Percentiles rank a stretch among this genome's conserved stretches.
Evolutionary conservation across 305 asterid genomes (phyloP).

Genomic region (Fraxinus sp.): DNA sequence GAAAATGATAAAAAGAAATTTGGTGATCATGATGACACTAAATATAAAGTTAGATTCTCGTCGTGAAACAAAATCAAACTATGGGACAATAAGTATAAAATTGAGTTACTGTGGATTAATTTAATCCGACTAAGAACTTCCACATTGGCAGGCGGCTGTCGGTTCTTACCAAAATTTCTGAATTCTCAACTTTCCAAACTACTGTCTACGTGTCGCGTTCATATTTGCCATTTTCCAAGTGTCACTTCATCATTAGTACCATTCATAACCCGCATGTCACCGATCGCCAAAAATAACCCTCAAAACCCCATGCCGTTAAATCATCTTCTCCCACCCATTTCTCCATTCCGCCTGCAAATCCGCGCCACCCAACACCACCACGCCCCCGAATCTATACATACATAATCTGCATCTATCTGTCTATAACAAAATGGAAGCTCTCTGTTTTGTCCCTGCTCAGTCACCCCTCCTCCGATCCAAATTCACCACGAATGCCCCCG

Average conservation of each 20-base stretch:
- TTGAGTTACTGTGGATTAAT: too few relatives aligned
- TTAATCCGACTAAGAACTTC: background rate
- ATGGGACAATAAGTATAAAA: too few relatives aligned
- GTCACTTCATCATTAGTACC: background rate
- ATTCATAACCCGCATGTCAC: background rate
- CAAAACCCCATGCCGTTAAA: background rate
- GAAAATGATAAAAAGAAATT: too few relatives aligned
- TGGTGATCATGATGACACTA: too few relatives aligned
- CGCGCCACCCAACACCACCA: background rate
- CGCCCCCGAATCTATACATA: background rate
- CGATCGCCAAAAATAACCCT: background rate
- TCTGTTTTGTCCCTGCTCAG: constrained; percentile 42
- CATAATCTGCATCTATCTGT: constrained; percentile 11
- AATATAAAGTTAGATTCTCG: too few relatives aligned
- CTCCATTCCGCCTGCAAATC: constrained; percentile 10
- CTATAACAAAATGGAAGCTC: constrained; percentile 42
- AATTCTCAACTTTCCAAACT: background rate
- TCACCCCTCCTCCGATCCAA: constrained; percentile 34
- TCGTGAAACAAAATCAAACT: too few relatives aligned
- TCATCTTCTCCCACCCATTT: constrained; percentile 23
- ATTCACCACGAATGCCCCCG: constrained; percentile 29
- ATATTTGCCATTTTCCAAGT: background rate
- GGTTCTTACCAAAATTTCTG: background rate
- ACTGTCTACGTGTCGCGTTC: background rate
- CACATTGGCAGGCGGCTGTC: background rate